Base-by-base conservation (phyloP, 2,329 filamentous ascomycete genomes). In the Paraphoma sp. region DNA sequence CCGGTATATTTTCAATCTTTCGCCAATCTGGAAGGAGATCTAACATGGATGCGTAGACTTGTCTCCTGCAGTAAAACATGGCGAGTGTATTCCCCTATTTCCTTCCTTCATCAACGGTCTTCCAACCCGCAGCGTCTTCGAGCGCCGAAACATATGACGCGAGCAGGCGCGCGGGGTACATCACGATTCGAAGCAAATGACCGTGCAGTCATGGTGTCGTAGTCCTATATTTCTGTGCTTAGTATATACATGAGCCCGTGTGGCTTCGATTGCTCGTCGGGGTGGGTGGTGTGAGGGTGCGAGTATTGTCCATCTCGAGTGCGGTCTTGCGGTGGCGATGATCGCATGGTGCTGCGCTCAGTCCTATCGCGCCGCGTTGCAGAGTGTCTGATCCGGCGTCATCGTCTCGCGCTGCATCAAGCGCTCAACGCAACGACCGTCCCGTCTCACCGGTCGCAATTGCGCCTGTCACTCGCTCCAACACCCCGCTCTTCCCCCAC, bases 1-100 rank as follows among this genome's bases (percentile, higher is more conserved):
- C 72, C 54, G 33, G 9, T 31, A 4, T 31, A 31, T 33, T 47
- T 47, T 75, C 65, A 38, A 57, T 78, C 66, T 78, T 64, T 76
- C 75, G 76, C 75, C 69, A 62, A 62, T 64, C 68, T 73, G 70
- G 69, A 72, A 67, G 67, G 68, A 64, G 54, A 54, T 54, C 50
- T 56, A 65, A 65, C 65, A 72, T 48, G 45, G 67, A 63, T 69
- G 60, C 29, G 65, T 54, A 45, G 63, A 57, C 48, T 54, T 62
- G 47, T 53, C 69, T 67, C 71, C 70, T 59, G 71, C 68, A 65
- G 64, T 63, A 61, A 68, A 63, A 59, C 53, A 60, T 62, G 66
- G 63, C 68, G 69, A 63, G 36, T 51, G 10, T 33, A 41, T 45
- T 44, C 45, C 31, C 28, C 4, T 9, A 41, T 28, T 18, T 51